Evolutionary conservation across 2,329 filamentous ascomycete genomes (phyloP).

Genomic region (Talaromyces sp.): DNA sequence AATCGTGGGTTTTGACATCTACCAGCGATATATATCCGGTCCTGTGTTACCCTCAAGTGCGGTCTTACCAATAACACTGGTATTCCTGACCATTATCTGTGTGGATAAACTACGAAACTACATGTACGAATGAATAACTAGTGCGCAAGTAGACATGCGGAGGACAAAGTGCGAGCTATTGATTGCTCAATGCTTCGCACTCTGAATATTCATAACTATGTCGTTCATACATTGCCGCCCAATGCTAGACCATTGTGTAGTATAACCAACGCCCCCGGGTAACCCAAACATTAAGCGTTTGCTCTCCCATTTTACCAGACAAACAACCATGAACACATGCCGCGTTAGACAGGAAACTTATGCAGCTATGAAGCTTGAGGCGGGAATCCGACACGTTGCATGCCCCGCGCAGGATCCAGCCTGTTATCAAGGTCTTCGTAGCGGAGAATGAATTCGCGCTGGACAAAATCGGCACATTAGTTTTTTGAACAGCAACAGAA

Average conservation of each 20-base stretch:
- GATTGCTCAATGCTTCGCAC: conserved; percentile 4
- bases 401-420: conserved; percentile 33
- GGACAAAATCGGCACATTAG: conserved; percentile 7
- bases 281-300: conserved; percentile 8
- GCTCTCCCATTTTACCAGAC: conserved; percentile 10
- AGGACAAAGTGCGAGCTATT: conserved; percentile 1
- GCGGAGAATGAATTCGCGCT: conserved; percentile 46
- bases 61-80: not conserved
- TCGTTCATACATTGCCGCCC: conserved; percentile 7
- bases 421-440: conserved; percentile 48
- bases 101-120: not conserved
- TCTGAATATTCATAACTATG: conserved; percentile 7
- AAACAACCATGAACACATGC: conserved; percentile 9
- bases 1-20: not conserved
- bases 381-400: conserved; percentile 31
- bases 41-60: not conserved
- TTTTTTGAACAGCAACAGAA: not conserved
- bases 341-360: conserved; percentile 10
- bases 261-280: conserved; percentile 4
- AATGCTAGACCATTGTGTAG: conserved; percentile 8
- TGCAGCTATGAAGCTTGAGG: conserved; percentile 29
- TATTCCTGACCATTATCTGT: not conserved
- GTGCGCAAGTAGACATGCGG: not conserved
- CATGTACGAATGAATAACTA: not conserved
- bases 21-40: not conserved